Percentiles rank a stretch among this genome's conserved stretches.
phyloP scores from a whole-genome alignment of 2,329 filamentous ascomycete genomes.

The Aspergillus fischeri region DNA sequence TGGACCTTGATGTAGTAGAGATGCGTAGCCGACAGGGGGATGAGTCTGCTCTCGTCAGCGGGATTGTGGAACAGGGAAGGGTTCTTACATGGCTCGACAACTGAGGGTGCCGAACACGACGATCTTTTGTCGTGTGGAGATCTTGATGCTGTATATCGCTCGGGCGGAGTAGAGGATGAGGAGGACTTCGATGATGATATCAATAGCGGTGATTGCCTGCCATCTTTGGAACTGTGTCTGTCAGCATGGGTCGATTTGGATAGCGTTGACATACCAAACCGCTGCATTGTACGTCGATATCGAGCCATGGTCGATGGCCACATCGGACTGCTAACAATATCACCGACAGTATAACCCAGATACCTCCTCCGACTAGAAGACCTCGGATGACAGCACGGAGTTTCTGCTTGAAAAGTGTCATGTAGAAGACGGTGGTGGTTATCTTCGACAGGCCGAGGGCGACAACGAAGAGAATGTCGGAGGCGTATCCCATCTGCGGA shows the following conservation, averaged over 20 bases:
- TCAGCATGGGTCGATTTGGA: too few species aligned
- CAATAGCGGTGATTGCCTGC: slow-evolving; percentile 36
- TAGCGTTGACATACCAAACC: slow-evolving; percentile 25
- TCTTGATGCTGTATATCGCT: slow-evolving; percentile 38
- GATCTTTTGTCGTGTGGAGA: slow-evolving; percentile 35
- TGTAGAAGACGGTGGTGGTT: slow-evolving; percentile 36
- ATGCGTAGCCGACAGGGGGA: slow-evolving; percentile 37
- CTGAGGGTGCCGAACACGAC: slow-evolving; percentile 40
- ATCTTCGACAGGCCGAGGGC: slow-evolving; percentile 42
- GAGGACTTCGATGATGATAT: slow-evolving; percentile 37
- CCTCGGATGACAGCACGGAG: slow-evolving; percentile 11
- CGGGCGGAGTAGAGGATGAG: slow-evolving; percentile 36
- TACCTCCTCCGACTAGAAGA: slow-evolving; percentile 25
- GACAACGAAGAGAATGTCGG: slow-evolving; percentile 40
- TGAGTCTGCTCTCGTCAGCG: slow-evolving; percentile 27
- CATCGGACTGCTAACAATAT: slow-evolving; percentile 39
- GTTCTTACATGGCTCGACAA: slow-evolving; percentile 39
- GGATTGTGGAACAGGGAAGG: too few species aligned
- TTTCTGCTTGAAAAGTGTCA: slow-evolving; percentile 16
- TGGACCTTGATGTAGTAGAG: slow-evolving; percentile 33
- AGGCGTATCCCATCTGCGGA: slow-evolving; percentile 32
- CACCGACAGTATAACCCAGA: slow-evolving; percentile 34
- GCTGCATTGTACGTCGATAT: slow-evolving; percentile 26
- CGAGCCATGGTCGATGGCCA: slow-evolving; percentile 30
- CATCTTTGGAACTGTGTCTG: slow-evolving; percentile 34